Base-by-base conservation (phyloP, 2,329 filamentous ascomycete species). In the Metarhizium guizhouense region DNA sequence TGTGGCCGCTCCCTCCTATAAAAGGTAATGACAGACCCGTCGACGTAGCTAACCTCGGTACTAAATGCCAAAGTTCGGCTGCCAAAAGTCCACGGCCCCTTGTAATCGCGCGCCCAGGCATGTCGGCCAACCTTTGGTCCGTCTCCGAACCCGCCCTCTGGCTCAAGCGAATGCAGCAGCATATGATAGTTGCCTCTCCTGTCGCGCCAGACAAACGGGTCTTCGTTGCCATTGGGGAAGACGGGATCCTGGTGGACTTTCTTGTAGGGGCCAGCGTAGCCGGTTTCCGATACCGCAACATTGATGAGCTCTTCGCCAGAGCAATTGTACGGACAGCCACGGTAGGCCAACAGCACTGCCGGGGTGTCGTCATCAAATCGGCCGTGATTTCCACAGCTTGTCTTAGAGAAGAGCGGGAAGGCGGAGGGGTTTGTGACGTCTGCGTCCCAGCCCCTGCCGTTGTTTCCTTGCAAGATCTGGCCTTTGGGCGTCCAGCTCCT, bases 1-100 rank as follows among this genome's bases (percentile, higher is more conserved):
- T 78, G 76, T 0, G 76, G 75, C 2, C 77, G 64, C 59, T 79
- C 76, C 13, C 76, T 62, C 2, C 77, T 67, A 52, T 74, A 73
- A 40, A 72, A 75, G 4, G 69, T 64, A 47, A 68, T 47, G 65
- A 29, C 63, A 0, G 64, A 65, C 0, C 76, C 76, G 58, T 79
- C 76, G 0, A 69, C 71, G 52, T 64, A 70, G 1, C 59, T 55
- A 4, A 70, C 61, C 2, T 63, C 64, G 0, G 66, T 66, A 49
- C 62, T 67, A 6, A 64, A 70, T 0, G 68, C 63, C 25, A 63
- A 61, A 2, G 61, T 60, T 3, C 63, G 60, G 34, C 61, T 63
- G n/a, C 58, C 58, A 34, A 67, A 68, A 0, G 61, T 63, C 67
- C 68, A 70, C 0, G 66, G 67, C 0, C 68, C 68, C 0, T 58